Evolutionary conservation across 768 basidiomycete species (phyloP).

Genomic region (Dentipellis sp.): DNA sequence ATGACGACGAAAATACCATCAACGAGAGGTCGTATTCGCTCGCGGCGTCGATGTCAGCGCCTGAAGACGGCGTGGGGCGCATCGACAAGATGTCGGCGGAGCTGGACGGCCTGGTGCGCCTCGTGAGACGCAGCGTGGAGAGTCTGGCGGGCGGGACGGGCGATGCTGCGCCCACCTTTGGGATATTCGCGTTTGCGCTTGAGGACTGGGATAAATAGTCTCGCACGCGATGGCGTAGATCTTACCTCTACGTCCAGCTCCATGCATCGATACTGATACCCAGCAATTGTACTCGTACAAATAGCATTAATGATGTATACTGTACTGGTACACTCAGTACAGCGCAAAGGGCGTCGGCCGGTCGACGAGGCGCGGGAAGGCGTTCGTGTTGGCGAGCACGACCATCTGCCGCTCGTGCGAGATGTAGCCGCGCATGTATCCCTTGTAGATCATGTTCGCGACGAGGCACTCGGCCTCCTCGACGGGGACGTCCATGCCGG

Average conservation of each 20-base stretch:
- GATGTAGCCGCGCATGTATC: conserved; percentile 91
- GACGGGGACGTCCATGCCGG: conserved; percentile 56
- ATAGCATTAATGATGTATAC: too few relatives aligned
- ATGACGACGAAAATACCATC: conserved; percentile 12
- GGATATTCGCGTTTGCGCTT: conserved; percentile 63
- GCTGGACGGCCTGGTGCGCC: conserved; percentile 62
- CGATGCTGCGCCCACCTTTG: conserved; percentile 55
- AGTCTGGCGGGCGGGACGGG: conserved; percentile 52
- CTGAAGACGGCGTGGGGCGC: conserved; percentile 36
- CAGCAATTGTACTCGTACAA: too few relatives aligned
- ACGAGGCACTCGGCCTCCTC: conserved; percentile 92
- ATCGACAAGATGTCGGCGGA: conserved; percentile 61
- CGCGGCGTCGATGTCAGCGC: conserved; percentile 26
- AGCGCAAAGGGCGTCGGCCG: conserved; percentile 41
- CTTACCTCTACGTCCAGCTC: too few relatives aligned
- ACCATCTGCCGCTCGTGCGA: conserved; percentile 94
- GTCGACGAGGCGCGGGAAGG: conserved; percentile 72
- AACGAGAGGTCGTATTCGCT: conserved; percentile 32
- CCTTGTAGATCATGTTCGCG: conserved; percentile 92
- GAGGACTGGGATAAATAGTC: conserved; percentile 68
- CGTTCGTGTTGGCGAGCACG: conserved; percentile 69
- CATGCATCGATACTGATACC: too few relatives aligned
- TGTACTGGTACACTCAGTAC: conserved; percentile 10
- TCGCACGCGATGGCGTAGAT: too few relatives aligned
- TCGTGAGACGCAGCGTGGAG: conserved; percentile 62